Evolutionary conservation across 345 rosid genomes (phyloP).

Genomic region (Brassica nigra): DNA sequence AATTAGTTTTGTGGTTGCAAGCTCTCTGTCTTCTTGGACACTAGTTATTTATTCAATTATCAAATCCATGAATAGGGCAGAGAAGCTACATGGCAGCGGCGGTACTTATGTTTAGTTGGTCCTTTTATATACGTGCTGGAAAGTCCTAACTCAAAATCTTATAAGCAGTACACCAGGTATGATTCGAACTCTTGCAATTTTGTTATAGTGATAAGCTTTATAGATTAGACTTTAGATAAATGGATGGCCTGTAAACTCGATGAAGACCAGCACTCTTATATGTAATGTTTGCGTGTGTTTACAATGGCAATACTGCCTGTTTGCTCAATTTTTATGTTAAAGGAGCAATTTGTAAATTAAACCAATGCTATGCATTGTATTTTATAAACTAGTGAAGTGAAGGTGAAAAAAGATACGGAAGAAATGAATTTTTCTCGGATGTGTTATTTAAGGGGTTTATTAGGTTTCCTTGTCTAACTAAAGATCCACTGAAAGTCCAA

Average conservation of each 20-base stretch:
- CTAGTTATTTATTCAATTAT: constrained; percentile 9
- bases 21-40: constrained; percentile 13
- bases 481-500: constrained; percentile 8
- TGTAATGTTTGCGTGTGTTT: constrained; percentile 15
- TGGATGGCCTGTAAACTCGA: constrained; percentile 23
- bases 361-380: background rate
- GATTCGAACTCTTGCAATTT: constrained; percentile 31
- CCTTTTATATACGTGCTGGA: constrained; percentile 84
- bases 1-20: constrained; percentile 18
- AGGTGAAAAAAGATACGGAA: constrained; percentile 5
- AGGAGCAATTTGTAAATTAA: constrained; percentile 4
- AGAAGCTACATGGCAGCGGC: constrained; percentile 91
- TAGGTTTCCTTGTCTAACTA: constrained; percentile 6
- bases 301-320: constrained; percentile 4
- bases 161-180: constrained; percentile 87
- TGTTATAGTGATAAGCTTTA: constrained; percentile 19
- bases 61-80: constrained; percentile 67
- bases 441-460: constrained; percentile 1
- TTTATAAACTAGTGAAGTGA: constrained; percentile 7
- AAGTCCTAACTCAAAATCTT: constrained; percentile 70
- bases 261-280: background rate
- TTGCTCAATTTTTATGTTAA: constrained; percentile 20
- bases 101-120: constrained; percentile 87
- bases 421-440: constrained; percentile 4
- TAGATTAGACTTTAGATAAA: constrained; percentile 11